phyloP scores from a whole-genome alignment of 2,329 filamentous ascomycete genomes.

The Ceratocystis cubensis region DNA sequence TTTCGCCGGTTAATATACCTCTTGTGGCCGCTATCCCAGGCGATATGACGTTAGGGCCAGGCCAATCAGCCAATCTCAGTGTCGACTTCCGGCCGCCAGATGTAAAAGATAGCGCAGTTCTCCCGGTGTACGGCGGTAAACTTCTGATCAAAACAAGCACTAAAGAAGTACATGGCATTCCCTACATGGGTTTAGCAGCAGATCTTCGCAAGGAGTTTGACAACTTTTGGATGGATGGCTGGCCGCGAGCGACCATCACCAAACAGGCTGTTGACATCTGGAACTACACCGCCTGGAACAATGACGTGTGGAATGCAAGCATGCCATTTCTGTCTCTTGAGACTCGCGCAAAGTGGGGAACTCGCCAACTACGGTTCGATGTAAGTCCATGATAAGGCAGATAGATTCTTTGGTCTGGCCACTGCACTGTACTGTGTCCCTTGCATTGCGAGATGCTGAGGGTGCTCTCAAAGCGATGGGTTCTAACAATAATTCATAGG shows the following conservation, averaged over 20 bases:
- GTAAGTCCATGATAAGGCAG: constrained; percentile 8
- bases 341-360: constrained; percentile 19
- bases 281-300: background rate
- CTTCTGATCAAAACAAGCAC: constrained; percentile 31
- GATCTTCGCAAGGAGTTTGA: constrained; percentile 14
- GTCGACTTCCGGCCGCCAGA: constrained; percentile 26
- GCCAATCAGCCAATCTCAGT: constrained; percentile 15
- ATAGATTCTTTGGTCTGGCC: background rate
- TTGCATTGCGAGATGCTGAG: background rate
- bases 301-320: constrained; percentile 17
- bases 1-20: constrained; percentile 11
- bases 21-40: constrained; percentile 6
- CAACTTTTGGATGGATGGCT: constrained; percentile 14
- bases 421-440: background rate
- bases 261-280: background rate
- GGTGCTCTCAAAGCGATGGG: background rate
- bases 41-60: background rate
- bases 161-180: constrained; percentile 32
- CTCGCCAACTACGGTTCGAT: constrained; percentile 21
- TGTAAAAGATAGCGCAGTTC: constrained; percentile 25
- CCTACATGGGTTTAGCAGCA: constrained; percentile 27
- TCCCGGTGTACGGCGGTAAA: constrained; percentile 36
- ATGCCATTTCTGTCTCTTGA: constrained; percentile 15
- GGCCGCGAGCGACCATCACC: constrained; percentile 13
- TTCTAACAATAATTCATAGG: background rate